Evolutionary conservation across 176 grass and related monocot species (phyloP).

Genomic region (Hordeum marinum): DNA sequence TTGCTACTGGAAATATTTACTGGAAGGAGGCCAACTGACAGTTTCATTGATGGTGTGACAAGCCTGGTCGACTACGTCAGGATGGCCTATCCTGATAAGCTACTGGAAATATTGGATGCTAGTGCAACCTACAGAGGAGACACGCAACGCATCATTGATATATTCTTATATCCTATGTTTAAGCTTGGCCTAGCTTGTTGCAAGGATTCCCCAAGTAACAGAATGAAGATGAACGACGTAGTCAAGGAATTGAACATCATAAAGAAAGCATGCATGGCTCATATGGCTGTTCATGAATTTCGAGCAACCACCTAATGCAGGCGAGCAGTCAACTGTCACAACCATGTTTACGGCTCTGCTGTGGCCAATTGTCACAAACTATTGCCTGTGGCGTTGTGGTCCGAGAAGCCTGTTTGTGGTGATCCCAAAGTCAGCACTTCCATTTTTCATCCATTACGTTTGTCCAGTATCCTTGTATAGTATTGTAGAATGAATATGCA

Average conservation of each 20-base stretch:
- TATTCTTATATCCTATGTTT: neutral
- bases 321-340: neutral
- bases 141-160: neutral
- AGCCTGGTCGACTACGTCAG: neutral
- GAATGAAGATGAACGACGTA: neutral
- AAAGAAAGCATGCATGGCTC: neutral
- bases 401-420: too few species aligned
- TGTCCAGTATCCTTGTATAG: too few species aligned
- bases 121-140: neutral
- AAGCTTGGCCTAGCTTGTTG: neutral
- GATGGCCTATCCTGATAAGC: conserved; percentile 4
- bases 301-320: too few species aligned
- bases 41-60: too few species aligned
- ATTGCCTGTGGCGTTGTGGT: too few species aligned
- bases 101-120: neutral
- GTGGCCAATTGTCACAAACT: too few species aligned
- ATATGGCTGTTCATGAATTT: too few species aligned
- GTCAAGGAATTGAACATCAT: neutral
- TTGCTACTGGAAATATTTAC: conserved; percentile 23
- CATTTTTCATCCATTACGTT: too few species aligned
- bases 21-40: neutral
- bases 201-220: neutral
- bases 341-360: neutral
- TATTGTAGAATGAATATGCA: too few species aligned
- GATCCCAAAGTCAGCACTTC: too few species aligned